Evolutionary conservation across 192 early-diverging fungal genomes (phyloP).

Genomic region (Powellomyces hirtus): DNA sequence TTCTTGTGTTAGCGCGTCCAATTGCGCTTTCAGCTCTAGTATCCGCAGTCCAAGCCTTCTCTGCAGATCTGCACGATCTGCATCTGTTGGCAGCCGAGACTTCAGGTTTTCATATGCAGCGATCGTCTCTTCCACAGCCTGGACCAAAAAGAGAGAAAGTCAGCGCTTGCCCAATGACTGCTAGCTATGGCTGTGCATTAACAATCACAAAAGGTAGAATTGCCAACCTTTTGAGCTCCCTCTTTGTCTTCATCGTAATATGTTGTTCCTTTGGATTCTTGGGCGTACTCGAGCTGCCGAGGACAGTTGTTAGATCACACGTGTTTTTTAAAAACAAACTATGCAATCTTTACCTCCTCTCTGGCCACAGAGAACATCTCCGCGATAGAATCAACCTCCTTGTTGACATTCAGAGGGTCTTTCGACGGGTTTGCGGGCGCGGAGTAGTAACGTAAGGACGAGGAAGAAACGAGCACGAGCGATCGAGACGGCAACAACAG

Average conservation of each 20-base stretch:
- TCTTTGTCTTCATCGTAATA: slow-evolving; percentile 19
- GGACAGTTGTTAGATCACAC: background rate
- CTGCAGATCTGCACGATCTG: background rate
- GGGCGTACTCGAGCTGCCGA: slow-evolving; percentile 15
- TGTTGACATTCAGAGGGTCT: slow-evolving; percentile 1
- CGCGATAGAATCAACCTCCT: background rate
- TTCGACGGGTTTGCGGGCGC: too few relatives aligned
- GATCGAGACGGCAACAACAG: too few relatives aligned
- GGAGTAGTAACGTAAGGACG: too few relatives aligned
- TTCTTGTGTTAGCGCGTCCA: slow-evolving; percentile 10
- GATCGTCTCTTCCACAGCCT: slow-evolving; percentile 17
- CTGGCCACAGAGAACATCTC: slow-evolving; percentile 16
- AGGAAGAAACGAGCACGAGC: too few relatives aligned
- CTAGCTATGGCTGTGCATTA: background rate
- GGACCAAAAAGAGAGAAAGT: too few relatives aligned
- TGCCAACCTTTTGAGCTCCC: slow-evolving; percentile 11
- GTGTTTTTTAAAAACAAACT: background rate
- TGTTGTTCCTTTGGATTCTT: slow-evolving; percentile 20
- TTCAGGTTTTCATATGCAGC: background rate
- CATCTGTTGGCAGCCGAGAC: background rate
- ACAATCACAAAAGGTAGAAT: background rate
- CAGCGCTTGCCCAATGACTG: too few relatives aligned
- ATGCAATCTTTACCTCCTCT: slow-evolving; percentile 4
- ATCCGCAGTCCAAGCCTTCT: slow-evolving; percentile 17
- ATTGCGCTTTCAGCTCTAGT: slow-evolving; percentile 6